These are phyloP conservation scores for Aristolochia contorta DNA, from an alignment of 164 flowering plant species.

Conservation along the genomic window DNA sequence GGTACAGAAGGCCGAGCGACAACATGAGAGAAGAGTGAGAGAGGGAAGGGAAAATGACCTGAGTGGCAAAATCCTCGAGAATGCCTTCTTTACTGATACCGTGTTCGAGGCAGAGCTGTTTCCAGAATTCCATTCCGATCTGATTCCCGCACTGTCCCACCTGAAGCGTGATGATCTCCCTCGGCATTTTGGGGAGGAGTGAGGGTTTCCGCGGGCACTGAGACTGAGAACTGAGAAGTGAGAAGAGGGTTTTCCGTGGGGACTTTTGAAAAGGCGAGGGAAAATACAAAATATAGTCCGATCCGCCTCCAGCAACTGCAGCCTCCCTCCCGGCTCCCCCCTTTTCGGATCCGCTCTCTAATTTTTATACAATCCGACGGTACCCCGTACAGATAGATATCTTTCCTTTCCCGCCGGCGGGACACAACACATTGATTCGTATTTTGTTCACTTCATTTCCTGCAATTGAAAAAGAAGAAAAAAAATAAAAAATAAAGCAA, in stretches of 20 bases:
- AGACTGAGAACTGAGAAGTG: conserved; percentile 6
- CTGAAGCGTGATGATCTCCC: conserved; percentile 94
- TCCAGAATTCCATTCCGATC: conserved; percentile 99
- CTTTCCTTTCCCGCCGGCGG: too few species aligned
- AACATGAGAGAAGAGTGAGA: background rate
- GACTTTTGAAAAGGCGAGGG: conserved; percentile 20
- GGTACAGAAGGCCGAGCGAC: background rate
- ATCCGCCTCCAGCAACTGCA: too few species aligned
- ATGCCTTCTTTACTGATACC: conserved; percentile 98
- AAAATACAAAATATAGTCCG: background rate
- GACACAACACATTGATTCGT: too few species aligned
- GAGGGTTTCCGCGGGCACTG: background rate
- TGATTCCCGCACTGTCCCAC: conserved; percentile 99
- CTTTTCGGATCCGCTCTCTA: background rate
- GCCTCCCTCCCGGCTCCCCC: too few species aligned
- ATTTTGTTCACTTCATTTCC: too few species aligned
- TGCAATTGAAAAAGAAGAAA: too few species aligned
- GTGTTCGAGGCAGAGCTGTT: conserved; percentile 97
- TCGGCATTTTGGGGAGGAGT: conserved; percentile 48
- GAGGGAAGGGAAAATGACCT: conserved; percentile 28
- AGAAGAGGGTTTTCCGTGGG: background rate
- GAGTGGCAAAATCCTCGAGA: conserved; percentile 97
- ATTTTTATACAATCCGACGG: background rate
- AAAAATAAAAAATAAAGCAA: too few species aligned
- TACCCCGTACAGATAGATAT: too few species aligned